Evolutionary conservation across 2,329 filamentous ascomycete genomes (phyloP), one percentile per base, ranked within the genome.

Genomic region (Hypomyces rosellus): DNA sequence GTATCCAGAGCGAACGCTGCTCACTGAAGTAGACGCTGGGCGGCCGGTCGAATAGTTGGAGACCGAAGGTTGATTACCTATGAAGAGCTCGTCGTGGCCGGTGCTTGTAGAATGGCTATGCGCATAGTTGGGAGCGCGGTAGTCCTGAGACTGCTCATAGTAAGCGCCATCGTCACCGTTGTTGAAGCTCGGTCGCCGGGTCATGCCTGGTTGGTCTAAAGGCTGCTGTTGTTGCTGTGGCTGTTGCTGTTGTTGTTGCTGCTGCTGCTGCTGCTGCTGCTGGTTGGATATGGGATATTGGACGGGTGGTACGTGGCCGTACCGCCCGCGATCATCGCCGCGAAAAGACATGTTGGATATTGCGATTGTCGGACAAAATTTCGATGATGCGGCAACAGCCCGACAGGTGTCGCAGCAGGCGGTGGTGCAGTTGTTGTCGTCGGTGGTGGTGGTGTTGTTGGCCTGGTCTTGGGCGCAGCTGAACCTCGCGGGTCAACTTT

Each of bases 101-200:
- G 22, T 22, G n/a, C 47, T 37, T 20, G 49, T 46, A 14, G 55
- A 20, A 3, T 54, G 41, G 13, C 53, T 48, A 53, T 56, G 55
- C 42, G 25, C 51, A 44, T 59, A 63, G 44, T 52, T 53, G 33
- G 61, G 53, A 25, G 56, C 53, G 48, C 56, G 57, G 13, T 30
- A 43, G 36, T 34, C 34, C 11, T 53, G 51, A n/a, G 41, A 20
- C 20, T 46, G 49, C 44, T 41, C 48, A 16, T 79, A 74, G 58
- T 82, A 80, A 45, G 72, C 69, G 44, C 75, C 73, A 65, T 92
- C 87, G 65, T 93, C 88, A 56, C 85, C 87, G 57, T 77, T 81
- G 65, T 89, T 84, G 72, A 88, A 90, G 72, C 86, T 92, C 45
- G 81, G 78, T 56, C 81, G 78, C 57, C 86, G 76, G 40, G 63